Evolutionary conservation across 164 flowering plant species (phyloP).

Genomic region (Euptelea pleiosperma): DNA sequence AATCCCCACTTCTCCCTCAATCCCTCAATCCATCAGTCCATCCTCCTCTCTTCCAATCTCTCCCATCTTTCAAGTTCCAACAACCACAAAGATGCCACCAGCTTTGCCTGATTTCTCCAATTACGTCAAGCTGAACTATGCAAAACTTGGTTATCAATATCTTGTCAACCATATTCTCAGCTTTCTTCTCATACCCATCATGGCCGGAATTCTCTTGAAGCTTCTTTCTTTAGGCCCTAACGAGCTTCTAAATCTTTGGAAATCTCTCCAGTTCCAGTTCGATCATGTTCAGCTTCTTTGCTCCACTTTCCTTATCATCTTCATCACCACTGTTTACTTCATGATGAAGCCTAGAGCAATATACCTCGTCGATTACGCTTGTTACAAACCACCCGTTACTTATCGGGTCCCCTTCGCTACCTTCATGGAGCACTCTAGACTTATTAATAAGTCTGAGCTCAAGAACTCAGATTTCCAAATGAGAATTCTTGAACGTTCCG

Average conservation of each 20-base stretch:
- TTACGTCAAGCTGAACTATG: conserved; percentile 64
- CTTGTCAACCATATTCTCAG: conserved; percentile 52
- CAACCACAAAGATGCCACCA: conserved; percentile 34
- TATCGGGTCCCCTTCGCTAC: conserved; percentile 58
- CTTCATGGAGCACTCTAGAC: conserved; percentile 56
- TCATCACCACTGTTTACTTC: conserved; percentile 41
- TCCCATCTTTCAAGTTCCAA: not conserved
- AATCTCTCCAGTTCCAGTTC: conserved; percentile 36
- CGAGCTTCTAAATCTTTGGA: conserved; percentile 32
- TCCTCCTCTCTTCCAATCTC: not conserved
- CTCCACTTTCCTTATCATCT: conserved; percentile 36
- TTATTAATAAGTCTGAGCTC: conserved; percentile 29
- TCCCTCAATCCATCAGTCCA: not conserved
- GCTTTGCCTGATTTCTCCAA: conserved; percentile 42
- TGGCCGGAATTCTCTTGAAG: conserved; percentile 28
- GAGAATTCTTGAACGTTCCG: conserved; percentile 55
- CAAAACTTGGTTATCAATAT: conserved; percentile 60
- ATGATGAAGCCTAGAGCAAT: conserved; percentile 48
- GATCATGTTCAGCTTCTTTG: conserved; percentile 40
- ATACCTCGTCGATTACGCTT: conserved; percentile 56
- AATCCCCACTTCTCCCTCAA: conserved; percentile 14
- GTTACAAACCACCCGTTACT: conserved; percentile 48
- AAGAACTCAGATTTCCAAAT: conserved; percentile 50
- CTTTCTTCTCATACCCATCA: conserved; percentile 44
- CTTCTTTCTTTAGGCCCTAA: conserved; percentile 42